Percentiles rank a stretch among this genome's conserved stretches.
phyloP scores from a whole-genome alignment of 305 asterid species.

The Withania somnifera region DNA sequence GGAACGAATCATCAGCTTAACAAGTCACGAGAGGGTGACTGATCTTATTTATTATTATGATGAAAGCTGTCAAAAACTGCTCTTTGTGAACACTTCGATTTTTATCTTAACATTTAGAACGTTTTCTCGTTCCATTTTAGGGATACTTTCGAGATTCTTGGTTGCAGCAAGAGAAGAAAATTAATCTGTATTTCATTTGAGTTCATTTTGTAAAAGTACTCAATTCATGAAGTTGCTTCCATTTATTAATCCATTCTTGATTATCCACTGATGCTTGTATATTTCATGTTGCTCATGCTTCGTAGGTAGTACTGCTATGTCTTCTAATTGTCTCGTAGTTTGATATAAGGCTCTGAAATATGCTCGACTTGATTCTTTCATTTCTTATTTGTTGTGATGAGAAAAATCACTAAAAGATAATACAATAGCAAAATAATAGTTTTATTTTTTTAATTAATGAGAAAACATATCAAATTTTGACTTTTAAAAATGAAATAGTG shows the following conservation, averaged over 20 bases:
- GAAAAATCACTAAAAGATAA: too few species aligned
- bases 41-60: background rate
- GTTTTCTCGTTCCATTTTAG: background rate
- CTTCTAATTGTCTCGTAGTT: background rate
- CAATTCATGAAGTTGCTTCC: background rate
- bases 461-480: background rate
- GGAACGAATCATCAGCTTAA: background rate
- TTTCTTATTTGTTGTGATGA: background rate
- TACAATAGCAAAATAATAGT: background rate
- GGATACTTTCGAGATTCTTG: background rate
- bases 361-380: background rate
- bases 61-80: background rate
- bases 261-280: background rate
- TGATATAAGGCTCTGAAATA: background rate
- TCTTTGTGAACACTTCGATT: background rate
- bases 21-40: slow-evolving; percentile 35
- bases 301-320: background rate
- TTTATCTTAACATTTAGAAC: background rate
- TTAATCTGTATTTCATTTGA: background rate
- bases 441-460: background rate
- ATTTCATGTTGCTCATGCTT: background rate
- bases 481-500: background rate
- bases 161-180: background rate
- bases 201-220: background rate
- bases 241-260: background rate